Base-by-base conservation (phyloP, 148 eudicot genomes). In the Amaranthus hypochondriacus region DNA sequence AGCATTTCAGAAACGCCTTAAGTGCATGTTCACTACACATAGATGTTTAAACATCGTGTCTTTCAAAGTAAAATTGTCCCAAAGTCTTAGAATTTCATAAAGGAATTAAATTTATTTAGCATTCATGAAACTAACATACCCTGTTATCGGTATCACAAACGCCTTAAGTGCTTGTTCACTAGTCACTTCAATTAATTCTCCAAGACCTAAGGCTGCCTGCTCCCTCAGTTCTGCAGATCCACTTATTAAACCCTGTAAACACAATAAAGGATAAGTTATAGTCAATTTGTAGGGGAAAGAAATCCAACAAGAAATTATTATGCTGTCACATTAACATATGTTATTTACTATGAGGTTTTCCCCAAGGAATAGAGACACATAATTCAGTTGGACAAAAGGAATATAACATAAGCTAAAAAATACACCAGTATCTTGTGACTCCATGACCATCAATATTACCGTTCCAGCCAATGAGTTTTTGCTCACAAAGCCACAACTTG, bases 161-260 rank as follows among this genome's bases (percentile, higher is more conserved):
- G 83, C 92, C 85, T 82, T 92, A 39, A 95, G 87, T 49, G 97
- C 77, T 78, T 87, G 76, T 77, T 95, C 99, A 42, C 97, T 87
- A 42, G 99, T 95, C 71, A 92, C 97, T 85, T 95, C 99, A 77
- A 95, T 90, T 80, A 95, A 81, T 73, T 95, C 99, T 50, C 99
- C 99, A 82, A 95, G 92, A 73, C 99, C 99, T 76, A 85, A 80
- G 15, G 99, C 99, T 46, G 99, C 99, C 80, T 95, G 99, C 80
- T 92, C 99, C 78, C 99, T 86, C 65, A 95, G 79, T 77, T 95
- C 99, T 56, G 97, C 96, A 44, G 99, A 92, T 77, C 99, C 99
- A 82, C 97, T 92, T 66, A 82, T 89, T 51, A 95, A 82, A 67
- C 99, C 99, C 99, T 95, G 78, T 39, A 57, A 55, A 69, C 64